Percentiles rank a stretch among this genome's conserved stretches.
Conservation (phyloP, 306 rosid species). For the Quercus parvula region DNA sequence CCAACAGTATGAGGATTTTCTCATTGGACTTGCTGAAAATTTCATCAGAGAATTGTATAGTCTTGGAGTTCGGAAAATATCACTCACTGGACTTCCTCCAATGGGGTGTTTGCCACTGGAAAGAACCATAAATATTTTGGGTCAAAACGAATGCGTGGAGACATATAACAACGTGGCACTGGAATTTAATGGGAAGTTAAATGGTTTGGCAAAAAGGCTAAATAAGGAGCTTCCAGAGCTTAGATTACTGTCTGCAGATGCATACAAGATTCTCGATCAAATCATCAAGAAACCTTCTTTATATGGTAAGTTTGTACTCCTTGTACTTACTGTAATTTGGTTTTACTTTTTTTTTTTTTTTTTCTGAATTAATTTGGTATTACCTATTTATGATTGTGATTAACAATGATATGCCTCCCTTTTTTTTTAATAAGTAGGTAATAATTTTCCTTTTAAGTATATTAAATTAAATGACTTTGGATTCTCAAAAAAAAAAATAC, state of each 20-base stretch:
- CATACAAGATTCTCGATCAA: conserved; percentile 12
- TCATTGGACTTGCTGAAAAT: conserved; percentile 34
- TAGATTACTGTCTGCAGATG: conserved; percentile 13
- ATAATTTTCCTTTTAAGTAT: too few species aligned
- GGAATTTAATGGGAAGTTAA: conserved; percentile 42
- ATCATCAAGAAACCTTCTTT: conserved; percentile 32
- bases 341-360: neutral
- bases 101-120: conserved; percentile 89
- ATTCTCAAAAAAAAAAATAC: too few species aligned
- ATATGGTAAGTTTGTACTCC: conserved; percentile 27
- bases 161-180: conserved; percentile 36
- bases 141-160: conserved; percentile 23
- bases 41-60: conserved; percentile 44
- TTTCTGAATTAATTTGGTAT: neutral
- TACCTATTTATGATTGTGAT: too few species aligned
- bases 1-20: conserved; percentile 45
- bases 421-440: too few species aligned
- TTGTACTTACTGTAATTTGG: neutral
- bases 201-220: conserved; percentile 16
- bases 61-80: conserved; percentile 58
- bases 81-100: conserved; percentile 66
- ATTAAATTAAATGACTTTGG: too few species aligned
- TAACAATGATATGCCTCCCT: too few species aligned
- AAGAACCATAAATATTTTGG: conserved; percentile 45
- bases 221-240: conserved; percentile 36